Conservation (phyloP, 176 grass and related monocot genomes). For the Stipa capillata region DNA sequence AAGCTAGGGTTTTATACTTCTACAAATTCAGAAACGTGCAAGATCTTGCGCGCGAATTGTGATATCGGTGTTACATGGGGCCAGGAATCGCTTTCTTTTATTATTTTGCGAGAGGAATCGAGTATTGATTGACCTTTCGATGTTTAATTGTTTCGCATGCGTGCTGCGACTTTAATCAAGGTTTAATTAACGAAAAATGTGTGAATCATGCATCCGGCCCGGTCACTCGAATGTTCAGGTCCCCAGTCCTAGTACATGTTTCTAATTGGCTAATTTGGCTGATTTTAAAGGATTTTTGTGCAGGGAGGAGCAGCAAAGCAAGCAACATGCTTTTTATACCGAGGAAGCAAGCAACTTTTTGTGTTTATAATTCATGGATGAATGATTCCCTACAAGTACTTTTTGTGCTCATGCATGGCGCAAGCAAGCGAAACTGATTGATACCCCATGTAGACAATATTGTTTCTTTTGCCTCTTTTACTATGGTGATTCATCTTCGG, state of each 20-base stretch:
- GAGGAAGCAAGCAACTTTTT: too few species aligned
- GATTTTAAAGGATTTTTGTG: too few species aligned
- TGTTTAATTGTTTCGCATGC: background rate
- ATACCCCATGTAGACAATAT: background rate
- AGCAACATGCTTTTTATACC: too few species aligned
- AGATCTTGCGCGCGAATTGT: background rate
- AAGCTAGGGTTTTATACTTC: too few species aligned
- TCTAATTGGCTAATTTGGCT: too few species aligned
- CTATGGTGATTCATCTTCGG: constrained; percentile 10
- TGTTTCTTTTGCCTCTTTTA: background rate
- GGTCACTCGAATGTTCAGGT: too few species aligned
- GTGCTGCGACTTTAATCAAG: background rate
- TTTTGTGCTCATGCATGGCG: background rate
- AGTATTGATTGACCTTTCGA: background rate
- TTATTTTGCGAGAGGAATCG: background rate
- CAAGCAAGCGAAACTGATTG: background rate
- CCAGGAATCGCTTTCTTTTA: background rate
- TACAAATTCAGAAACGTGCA: background rate
- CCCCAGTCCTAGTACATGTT: too few species aligned
- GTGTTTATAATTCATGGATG: background rate
- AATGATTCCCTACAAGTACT: background rate
- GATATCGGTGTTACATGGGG: background rate
- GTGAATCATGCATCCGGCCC: too few species aligned
- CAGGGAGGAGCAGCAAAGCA: too few species aligned
- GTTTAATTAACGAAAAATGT: too few species aligned